phyloP scores from a whole-genome alignment of 257 asterid genomes.

The Salvia splendens region DNA sequence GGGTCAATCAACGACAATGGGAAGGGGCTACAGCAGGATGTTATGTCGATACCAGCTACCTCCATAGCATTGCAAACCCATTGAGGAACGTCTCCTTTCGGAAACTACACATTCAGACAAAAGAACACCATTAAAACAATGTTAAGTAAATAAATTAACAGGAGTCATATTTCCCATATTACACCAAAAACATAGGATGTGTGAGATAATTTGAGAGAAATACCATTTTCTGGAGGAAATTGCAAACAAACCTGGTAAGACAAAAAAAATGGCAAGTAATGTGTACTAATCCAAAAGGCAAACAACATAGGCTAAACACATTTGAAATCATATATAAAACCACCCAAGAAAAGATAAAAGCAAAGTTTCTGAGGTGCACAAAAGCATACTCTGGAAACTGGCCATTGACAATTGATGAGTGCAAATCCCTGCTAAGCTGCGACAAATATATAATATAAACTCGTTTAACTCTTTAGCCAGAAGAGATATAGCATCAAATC shows the following conservation, averaged over 20 bases:
- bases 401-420: conserved; percentile 77
- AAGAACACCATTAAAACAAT: background rate
- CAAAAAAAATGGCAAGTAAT: conserved; percentile 7
- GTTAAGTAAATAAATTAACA: background rate
- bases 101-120: conserved; percentile 57
- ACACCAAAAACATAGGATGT: background rate
- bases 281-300: background rate
- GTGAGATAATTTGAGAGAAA: conserved; percentile 3
- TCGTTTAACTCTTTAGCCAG: conserved; percentile 24
- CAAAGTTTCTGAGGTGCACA: background rate
- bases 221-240: conserved; percentile 89
- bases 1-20: background rate
- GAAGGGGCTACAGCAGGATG: conserved; percentile 54
- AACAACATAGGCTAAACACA: background rate
- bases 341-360: background rate
- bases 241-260: conserved; percentile 73
- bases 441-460: conserved; percentile 32
- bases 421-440: conserved; percentile 94
- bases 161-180: background rate
- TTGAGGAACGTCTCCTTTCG: conserved; percentile 76
- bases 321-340: background rate
- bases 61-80: conserved; percentile 99
- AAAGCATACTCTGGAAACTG: conserved; percentile 76
- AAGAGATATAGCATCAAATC: background rate
- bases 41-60: conserved; percentile 92